Evolutionary conservation across 2,329 filamentous ascomycete species (phyloP).

Genomic region (Pyrenophora tritici-repentis): DNA sequence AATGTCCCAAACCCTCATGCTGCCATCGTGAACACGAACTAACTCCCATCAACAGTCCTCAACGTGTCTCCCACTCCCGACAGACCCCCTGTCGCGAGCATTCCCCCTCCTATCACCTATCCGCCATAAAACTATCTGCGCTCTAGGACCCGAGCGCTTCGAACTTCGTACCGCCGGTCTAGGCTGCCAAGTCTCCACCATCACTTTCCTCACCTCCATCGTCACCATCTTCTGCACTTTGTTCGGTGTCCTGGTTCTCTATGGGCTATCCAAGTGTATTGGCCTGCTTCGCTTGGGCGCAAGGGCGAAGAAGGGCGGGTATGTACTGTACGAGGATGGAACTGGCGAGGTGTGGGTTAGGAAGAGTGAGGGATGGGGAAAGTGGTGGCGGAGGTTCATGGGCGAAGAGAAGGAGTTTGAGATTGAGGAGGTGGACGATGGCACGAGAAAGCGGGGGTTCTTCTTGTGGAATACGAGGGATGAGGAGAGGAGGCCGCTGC

Average conservation of each 20-base stretch:
- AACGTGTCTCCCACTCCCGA: constrained; percentile 51
- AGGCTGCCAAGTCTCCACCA: constrained; percentile 54
- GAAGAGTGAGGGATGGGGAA: constrained; percentile 31
- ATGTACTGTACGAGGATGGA: constrained; percentile 36
- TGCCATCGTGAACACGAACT: neutral
- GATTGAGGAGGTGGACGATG: constrained; percentile 33
- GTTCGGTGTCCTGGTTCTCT: constrained; percentile 45
- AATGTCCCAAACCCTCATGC: no score
- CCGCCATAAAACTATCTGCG: constrained; percentile 42
- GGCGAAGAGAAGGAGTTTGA: constrained; percentile 32
- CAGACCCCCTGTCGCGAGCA: constrained; percentile 42
- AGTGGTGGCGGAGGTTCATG: constrained; percentile 35
- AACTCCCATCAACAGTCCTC: constrained; percentile 36
- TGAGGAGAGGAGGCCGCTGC: constrained; percentile 30
- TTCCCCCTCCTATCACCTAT: constrained; percentile 50
- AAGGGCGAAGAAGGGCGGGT: constrained; percentile 33
- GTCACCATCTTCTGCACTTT: constrained; percentile 52
- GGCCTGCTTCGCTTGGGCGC: constrained; percentile 18
- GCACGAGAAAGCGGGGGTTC: constrained; percentile 29
- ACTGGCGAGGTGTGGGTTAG: constrained; percentile 39
- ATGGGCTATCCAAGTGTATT: constrained; percentile 27
- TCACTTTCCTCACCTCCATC: constrained; percentile 51
- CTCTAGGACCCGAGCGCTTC: constrained; percentile 49
- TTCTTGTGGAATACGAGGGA: constrained; percentile 25
- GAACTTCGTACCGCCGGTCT: constrained; percentile 52